These are phyloP conservation scores for Acanthamoeba lenticulata DNA, from an alignment of 208 protist species.

Conservation along the genomic window DNA sequence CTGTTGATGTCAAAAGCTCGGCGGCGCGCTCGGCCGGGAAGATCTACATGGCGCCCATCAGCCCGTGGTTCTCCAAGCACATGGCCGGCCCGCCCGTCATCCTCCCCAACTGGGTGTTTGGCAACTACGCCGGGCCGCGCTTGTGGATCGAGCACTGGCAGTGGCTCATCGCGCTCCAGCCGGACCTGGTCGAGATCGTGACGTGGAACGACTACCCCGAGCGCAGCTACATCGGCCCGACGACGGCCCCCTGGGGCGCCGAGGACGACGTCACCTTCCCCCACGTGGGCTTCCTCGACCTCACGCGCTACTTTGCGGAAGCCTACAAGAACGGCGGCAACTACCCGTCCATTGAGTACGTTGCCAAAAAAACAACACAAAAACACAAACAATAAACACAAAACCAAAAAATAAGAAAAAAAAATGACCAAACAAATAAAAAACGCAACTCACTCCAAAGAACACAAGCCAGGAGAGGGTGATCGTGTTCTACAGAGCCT, in stretches of 20 bases:
- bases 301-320: background rate
- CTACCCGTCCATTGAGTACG: background rate
- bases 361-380: too few relatives aligned
- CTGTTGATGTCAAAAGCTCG: background rate
- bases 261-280: background rate
- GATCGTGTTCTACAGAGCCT: background rate
- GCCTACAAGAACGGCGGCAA: conserved; percentile 24
- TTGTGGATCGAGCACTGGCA: conserved; percentile 28
- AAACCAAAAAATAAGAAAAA: too few relatives aligned
- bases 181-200: conserved; percentile 41
- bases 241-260: background rate
- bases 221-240: conserved; percentile 3
- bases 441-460: too few relatives aligned
- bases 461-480: background rate
- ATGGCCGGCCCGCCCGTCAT: background rate
- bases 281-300: conserved; percentile 22
- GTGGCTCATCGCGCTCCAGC: background rate
- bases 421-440: too few relatives aligned
- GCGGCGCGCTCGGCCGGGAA: background rate
- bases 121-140: conserved; percentile 3
- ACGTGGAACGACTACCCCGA: conserved; percentile 57
- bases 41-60: conserved; percentile 51
- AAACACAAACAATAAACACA: too few relatives aligned
- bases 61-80: conserved; percentile 62
- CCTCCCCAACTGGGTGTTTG: conserved; percentile 56